Base-by-base conservation (phyloP, 148 eudicot species). In the Cornus controversa region DNA sequence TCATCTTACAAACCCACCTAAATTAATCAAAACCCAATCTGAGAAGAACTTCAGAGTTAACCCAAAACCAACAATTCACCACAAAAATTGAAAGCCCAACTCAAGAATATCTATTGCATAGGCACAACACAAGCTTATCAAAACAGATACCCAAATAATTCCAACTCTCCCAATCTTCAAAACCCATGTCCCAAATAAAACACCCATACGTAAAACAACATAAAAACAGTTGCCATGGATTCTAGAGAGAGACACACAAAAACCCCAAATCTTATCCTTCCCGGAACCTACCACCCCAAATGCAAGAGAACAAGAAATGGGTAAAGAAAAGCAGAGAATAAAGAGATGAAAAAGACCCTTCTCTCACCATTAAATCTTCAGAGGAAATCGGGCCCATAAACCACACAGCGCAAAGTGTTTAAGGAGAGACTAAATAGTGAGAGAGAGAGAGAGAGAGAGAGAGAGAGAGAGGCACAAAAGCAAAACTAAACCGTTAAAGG, bases 401-500 rank as follows among this genome's bases (percentile, higher is more conserved):
- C 79, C 65, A 27, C 82, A 83, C 29, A 70, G 83, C 50, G 73
- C 78, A 77, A 78, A 69, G 84, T 71, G 28, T 66, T 47, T 75
- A 69, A 78, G 77, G 79, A 78, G 87, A 83, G 37, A 83, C 69
- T 25, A 86, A 77, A 58, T 50, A 71, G 85, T 75, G 70, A 74
- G 75, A 66, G 82, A 66, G 71, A 63, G 73, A 60, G 20, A 74
- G 53, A 65, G 9, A 27, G 64, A 64, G 24, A 50, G 70, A 77
- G 66, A 60, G 77, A 69, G 67, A 65, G 34, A 5, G 34, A 60
- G 20, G 20, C 66, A 47, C 69, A 81, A 72, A 54, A 24, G 68
- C 64, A 79, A 79, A 86, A 88, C 87, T 86, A 85, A 85, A 82
- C 91, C 89, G 84, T 82, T 84, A 77, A 50, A 74, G 53, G 70